Evolutionary conservation across 139 green algal species (phyloP).

Genomic region (Picochlorum sp.): DNA sequence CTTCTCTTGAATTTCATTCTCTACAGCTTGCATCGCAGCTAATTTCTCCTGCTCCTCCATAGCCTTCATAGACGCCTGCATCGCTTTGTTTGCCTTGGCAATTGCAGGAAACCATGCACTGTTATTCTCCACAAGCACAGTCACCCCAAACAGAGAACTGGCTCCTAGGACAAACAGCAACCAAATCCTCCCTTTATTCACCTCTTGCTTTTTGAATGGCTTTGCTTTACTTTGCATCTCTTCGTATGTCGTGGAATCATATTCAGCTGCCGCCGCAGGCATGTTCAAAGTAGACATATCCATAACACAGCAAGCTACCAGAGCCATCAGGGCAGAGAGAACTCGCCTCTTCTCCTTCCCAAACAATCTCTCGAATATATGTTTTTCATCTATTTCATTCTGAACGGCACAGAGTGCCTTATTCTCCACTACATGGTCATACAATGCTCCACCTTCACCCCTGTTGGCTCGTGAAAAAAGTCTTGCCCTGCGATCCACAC

Average conservation of each 20-base stretch:
- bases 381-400: too few relatives aligned
- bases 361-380: too few relatives aligned
- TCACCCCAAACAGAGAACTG: slow-evolving; percentile 48
- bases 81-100: slow-evolving; percentile 56
- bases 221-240: slow-evolving; percentile 38
- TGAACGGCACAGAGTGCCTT: too few relatives aligned
- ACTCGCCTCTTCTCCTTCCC: too few relatives aligned
- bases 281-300: too few relatives aligned
- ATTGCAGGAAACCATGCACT: slow-evolving; percentile 66
- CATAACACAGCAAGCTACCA: too few relatives aligned
- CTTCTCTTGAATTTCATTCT: slow-evolving; percentile 10
- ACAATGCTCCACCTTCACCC: too few relatives aligned
- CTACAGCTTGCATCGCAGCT: slow-evolving; percentile 16
- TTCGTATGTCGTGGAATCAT: not conserved
- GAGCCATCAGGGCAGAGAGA: too few relatives aligned
- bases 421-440: too few relatives aligned
- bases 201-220: slow-evolving; percentile 43
- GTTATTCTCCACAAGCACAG: slow-evolving; percentile 65
- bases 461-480: too few relatives aligned
- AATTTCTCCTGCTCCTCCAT: slow-evolving; percentile 16
- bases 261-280: too few relatives aligned
- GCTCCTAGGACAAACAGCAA: slow-evolving; percentile 53
- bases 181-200: slow-evolving; percentile 66
- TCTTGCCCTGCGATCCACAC: too few relatives aligned
- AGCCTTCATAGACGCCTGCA: slow-evolving; percentile 28